Conservation (phyloP, 306 rosid species). For the Crotalaria pallida region DNA sequence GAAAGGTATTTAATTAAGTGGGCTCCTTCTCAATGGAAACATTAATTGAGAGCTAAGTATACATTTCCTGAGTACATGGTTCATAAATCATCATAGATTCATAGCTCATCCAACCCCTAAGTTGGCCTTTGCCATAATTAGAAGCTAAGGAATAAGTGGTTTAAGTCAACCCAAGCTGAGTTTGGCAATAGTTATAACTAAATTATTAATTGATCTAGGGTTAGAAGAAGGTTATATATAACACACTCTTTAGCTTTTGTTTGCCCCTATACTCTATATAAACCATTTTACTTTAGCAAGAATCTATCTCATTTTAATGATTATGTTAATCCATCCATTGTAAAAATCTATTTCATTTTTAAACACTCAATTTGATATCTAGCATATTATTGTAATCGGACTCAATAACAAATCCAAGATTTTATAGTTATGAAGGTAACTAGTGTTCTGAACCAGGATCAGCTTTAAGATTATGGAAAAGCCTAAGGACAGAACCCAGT, state of each 20-base stretch:
- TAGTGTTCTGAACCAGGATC: no score
- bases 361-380: no score
- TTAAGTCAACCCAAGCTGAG: neutral
- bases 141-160: neutral
- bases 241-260: neutral
- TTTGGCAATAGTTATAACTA: neutral
- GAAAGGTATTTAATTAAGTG: constrained; percentile 13
- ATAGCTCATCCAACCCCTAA: neutral
- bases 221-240: neutral
- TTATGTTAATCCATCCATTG: neutral
- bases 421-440: no score
- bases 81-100: neutral
- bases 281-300: constrained; percentile 12
- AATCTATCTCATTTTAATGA: neutral
- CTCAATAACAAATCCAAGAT: no score
- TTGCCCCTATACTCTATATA: constrained; percentile 1
- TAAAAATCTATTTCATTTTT: no score
- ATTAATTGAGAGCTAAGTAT: constrained; percentile 2
- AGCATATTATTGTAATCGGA: no score
- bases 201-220: neutral
- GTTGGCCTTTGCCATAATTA: neutral
- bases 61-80: neutral
- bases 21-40: constrained; percentile 14
- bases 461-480: no score
- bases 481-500: no score